Evolutionary conservation across 371 early-diverging fungal genomes (phyloP).

Genomic region (Lichtheimia ornata): DNA sequence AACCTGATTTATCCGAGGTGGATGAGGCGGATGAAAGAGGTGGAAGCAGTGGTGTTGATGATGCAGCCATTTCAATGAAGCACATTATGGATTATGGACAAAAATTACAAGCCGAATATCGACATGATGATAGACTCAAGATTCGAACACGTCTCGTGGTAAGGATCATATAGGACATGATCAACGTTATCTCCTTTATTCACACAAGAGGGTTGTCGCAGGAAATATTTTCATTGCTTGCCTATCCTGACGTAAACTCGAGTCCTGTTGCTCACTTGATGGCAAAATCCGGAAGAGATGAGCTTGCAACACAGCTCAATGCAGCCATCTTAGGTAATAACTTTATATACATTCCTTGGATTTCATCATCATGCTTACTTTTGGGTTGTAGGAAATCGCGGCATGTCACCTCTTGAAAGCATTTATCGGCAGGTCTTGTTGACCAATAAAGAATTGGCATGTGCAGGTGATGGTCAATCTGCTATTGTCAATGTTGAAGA

Average conservation of each 20-base stretch:
- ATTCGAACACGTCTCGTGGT: slow-evolving; percentile 31
- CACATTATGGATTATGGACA: slow-evolving; percentile 77
- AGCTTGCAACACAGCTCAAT: slow-evolving; percentile 72
- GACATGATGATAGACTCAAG: slow-evolving; percentile 43
- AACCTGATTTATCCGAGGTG: slow-evolving; percentile 11
- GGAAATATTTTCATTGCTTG: slow-evolving; percentile 78
- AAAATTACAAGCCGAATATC: slow-evolving; percentile 71
- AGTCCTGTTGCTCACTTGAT: slow-evolving; percentile 62
- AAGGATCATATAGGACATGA: slow-evolving; percentile 3
- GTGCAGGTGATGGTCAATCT: slow-evolving; percentile 34
- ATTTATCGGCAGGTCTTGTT: slow-evolving; percentile 38
- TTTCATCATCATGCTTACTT: slow-evolving; percentile 1
- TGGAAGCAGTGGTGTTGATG: slow-evolving; percentile 15
- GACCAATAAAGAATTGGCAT: slow-evolving; percentile 33
- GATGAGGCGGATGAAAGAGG: slow-evolving; percentile 22
- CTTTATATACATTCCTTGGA: neutral
- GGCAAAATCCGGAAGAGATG: slow-evolving; percentile 53
- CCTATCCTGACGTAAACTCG: slow-evolving; percentile 66
- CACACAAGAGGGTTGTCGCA: neutral
- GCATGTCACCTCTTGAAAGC: slow-evolving; percentile 34
- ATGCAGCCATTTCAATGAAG: slow-evolving; percentile 17
- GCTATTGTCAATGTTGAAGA: slow-evolving; percentile 27
- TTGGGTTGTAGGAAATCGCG: slow-evolving; percentile 31
- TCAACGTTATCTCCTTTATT: neutral
- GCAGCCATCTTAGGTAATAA: slow-evolving; percentile 65